Conservation (phyloP, 2,329 filamentous ascomycete species). For the Pyricularia sp. region DNA sequence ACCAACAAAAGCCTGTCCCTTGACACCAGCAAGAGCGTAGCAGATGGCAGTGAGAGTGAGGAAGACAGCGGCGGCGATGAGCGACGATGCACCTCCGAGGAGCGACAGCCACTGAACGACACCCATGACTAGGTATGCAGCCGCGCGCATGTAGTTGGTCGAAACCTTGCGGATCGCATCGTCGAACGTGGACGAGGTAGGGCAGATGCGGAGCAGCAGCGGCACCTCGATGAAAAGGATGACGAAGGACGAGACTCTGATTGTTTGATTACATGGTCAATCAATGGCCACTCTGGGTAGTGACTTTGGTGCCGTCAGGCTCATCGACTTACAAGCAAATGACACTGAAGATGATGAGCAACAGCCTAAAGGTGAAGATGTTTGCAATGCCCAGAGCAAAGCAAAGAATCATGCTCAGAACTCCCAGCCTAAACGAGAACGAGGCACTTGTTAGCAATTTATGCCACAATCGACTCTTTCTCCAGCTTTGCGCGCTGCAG, state of each 20-base stretch:
- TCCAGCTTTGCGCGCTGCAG: not conserved
- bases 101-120: constrained; percentile 78
- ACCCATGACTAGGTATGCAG: constrained; percentile 74
- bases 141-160: constrained; percentile 94
- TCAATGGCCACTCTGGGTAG: not conserved
- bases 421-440: constrained; percentile 47
- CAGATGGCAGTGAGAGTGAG: constrained; percentile 68
- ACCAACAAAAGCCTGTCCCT: constrained; percentile 77
- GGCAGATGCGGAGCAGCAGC: constrained; percentile 92
- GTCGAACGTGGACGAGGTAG: constrained; percentile 86
- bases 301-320: not conserved
- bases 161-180: constrained; percentile 82
- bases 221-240: constrained; percentile 87
- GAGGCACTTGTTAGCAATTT: constrained; percentile 10
- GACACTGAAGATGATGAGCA: constrained; percentile 42
- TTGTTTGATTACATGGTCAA: not conserved
- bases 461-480: not conserved
- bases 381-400: constrained; percentile 60
- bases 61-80: constrained; percentile 82
- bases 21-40: constrained; percentile 71
- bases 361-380: constrained; percentile 45
- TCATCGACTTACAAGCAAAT: constrained; percentile 39
- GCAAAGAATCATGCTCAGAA: constrained; percentile 62
- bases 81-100: constrained; percentile 51
- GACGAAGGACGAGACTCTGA: constrained; percentile 58